phyloP scores from a whole-genome alignment of 495 filamentous ascomycete species.

The Annulohypoxylon moriforme region DNA sequence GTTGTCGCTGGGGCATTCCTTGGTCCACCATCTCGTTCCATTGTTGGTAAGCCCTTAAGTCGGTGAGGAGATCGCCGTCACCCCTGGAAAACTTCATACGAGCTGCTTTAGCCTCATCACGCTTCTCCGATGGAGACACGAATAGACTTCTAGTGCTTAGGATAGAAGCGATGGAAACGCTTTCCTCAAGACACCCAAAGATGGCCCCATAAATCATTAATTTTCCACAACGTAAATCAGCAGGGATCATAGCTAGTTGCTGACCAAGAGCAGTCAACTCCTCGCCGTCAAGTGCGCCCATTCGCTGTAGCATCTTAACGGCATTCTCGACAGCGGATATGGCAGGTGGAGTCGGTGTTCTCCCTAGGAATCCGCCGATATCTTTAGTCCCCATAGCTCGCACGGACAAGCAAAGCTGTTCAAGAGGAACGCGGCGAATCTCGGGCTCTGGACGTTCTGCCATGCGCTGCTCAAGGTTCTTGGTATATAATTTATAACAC shows the following conservation, averaged over 20 bases:
- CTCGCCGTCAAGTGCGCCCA: conserved; percentile 87
- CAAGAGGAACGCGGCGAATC: conserved; percentile 89
- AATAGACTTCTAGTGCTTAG: conserved; percentile 88
- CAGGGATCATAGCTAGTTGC: conserved; percentile 93
- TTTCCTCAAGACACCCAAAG: conserved; percentile 89
- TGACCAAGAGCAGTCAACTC: conserved; percentile 89
- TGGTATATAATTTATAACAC: conserved; percentile 96
- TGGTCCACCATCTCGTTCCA: conserved; percentile 74
- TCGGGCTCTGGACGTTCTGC: conserved; percentile 90
- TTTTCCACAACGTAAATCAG: conserved; percentile 92
- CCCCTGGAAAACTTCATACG: conserved; percentile 75
- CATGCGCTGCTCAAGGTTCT: conserved; percentile 86
- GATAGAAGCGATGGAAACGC: conserved; percentile 89
- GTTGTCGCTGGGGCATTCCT: conserved; percentile 66
- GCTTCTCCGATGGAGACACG: conserved; percentile 79
- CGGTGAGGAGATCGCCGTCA: conserved; percentile 89
- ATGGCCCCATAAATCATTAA: conserved; percentile 95
- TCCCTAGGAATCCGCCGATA: conserved; percentile 80
- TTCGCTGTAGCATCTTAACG: conserved; percentile 77
- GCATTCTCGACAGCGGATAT: conserved; percentile 86
- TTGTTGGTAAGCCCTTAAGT: conserved; percentile 82
- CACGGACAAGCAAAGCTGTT: conserved; percentile 93
- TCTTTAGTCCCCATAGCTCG: conserved; percentile 92
- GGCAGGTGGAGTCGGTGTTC: conserved; percentile 89
- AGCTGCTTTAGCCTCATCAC: conserved; percentile 84